Percentiles rank a stretch among this genome's conserved stretches.
These are phyloP conservation scores for Fraxinus albicans DNA, from an alignment of 305 asterid species.

Conservation along the genomic window DNA sequence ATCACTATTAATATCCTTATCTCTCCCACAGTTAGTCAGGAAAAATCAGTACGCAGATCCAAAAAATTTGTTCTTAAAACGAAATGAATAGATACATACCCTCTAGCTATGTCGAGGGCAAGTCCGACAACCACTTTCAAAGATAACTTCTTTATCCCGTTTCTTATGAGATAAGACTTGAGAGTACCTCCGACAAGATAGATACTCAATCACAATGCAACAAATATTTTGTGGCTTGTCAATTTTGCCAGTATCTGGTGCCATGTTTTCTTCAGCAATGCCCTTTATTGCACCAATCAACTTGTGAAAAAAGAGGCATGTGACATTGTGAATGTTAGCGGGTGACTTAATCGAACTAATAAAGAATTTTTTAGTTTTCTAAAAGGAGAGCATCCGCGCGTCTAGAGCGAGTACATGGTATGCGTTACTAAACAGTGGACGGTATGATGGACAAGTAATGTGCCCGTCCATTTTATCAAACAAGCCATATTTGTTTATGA, in stretches of 20 bases:
- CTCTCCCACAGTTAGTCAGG: no score
- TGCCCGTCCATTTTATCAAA: no score
- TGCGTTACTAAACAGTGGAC: no score
- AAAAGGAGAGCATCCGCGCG: no score
- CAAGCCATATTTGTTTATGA: no score
- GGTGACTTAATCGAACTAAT: no score
- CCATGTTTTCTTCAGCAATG: not conserved
- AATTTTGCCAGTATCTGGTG: not conserved
- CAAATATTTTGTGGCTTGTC: not conserved
- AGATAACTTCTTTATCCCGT: constrained; percentile 3
- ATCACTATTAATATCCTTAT: no score
- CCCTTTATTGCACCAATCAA: constrained; percentile 10
- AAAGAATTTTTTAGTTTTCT: no score
- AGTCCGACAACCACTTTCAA: not conserved
- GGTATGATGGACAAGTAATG: not conserved
- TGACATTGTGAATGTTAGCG: no score
- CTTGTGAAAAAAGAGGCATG: not conserved
- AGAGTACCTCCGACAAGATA: constrained; percentile 12
- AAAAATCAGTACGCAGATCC: no score
- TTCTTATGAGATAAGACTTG: not conserved
- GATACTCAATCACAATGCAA: constrained; percentile 23
- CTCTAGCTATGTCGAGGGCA: constrained; percentile 15
- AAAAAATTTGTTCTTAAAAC: no score
- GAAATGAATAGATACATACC: not conserved
- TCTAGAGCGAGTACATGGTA: not conserved